Percentiles rank a stretch among this genome's conserved stretches.
Conservation (phyloP, 305 asterid genomes). For the Fraxinus paxiana region DNA sequence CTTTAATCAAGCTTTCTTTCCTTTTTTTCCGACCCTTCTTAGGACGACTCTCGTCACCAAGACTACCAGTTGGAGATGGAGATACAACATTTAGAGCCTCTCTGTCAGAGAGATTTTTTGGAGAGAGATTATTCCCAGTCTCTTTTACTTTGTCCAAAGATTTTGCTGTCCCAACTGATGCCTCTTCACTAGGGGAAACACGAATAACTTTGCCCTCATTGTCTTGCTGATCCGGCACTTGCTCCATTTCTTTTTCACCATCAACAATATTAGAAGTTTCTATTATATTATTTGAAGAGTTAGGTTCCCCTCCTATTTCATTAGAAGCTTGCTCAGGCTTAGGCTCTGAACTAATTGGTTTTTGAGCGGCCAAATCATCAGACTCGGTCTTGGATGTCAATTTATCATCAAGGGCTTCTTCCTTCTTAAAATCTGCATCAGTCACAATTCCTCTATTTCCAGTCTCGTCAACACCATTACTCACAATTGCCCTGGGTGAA, state of each 20-base stretch:
- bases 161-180: constrained; percentile 37
- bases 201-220: constrained; percentile 33
- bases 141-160: constrained; percentile 41
- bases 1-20: constrained; percentile 35
- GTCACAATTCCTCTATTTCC: constrained; percentile 30
- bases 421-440: constrained; percentile 36
- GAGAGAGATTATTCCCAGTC: constrained; percentile 31
- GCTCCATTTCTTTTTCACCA: constrained; percentile 45
- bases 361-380: constrained; percentile 43
- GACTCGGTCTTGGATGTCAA: constrained; percentile 31
- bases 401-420: constrained; percentile 33
- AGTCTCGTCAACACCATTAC: constrained; percentile 42
- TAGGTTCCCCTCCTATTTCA: constrained; percentile 29
- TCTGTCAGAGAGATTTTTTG: constrained; percentile 40
- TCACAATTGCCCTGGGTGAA: constrained; percentile 44
- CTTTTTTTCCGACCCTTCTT: constrained; percentile 37
- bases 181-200: constrained; percentile 36
- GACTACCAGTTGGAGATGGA: constrained; percentile 44
- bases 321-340: constrained; percentile 32
- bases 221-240: constrained; percentile 34
- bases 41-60: constrained; percentile 39
- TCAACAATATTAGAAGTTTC: constrained; percentile 43
- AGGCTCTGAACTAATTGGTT: constrained; percentile 35
- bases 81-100: constrained; percentile 47
- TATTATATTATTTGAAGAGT: constrained; percentile 29